Evolutionary conservation across 2,329 filamentous ascomycete genomes (phyloP).

Genomic region (Calonectria pauciramosa): DNA sequence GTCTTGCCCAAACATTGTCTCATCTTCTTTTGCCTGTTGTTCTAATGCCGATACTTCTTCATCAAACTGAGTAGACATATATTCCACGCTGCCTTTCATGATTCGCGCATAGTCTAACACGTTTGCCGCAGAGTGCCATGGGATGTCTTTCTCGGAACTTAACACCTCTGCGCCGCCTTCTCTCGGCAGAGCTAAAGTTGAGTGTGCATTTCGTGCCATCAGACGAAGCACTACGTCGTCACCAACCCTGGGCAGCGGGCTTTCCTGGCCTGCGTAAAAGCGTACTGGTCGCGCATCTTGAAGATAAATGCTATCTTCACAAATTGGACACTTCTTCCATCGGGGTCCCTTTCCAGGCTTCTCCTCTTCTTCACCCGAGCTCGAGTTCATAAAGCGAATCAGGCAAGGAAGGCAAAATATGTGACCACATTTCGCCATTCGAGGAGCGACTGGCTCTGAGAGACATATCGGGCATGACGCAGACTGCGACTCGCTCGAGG

Average conservation of each 20-base stretch:
- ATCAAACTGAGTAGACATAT: constrained; percentile 87
- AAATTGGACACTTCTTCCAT: constrained; percentile 97
- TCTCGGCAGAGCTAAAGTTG: constrained; percentile 87
- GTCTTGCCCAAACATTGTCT: constrained; percentile 91
- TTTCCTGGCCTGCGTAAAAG: constrained; percentile 92
- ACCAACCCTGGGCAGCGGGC: constrained; percentile 82
- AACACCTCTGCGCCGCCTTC: constrained; percentile 81
- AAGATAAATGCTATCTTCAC: constrained; percentile 93
- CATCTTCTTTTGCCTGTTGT: constrained; percentile 87
- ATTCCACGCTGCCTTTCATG: constrained; percentile 93
- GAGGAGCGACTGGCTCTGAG: constrained; percentile 90
- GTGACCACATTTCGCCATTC: constrained; percentile 97
- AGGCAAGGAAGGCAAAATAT: constrained; percentile 96
- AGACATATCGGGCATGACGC: constrained; percentile 96
- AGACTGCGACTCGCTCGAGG: constrained; percentile 88
- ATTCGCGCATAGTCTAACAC: constrained; percentile 95
- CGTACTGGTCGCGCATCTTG: constrained; percentile 90
- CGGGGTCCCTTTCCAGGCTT: constrained; percentile 77
- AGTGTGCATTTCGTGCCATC: constrained; percentile 83
- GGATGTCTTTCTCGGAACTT: constrained; percentile 80
- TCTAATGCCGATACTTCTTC: constrained; percentile 81
- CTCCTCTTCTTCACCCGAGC: constrained; percentile 77
- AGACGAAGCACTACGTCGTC: constrained; percentile 91
- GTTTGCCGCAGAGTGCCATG: constrained; percentile 95
- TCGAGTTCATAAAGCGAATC: constrained; percentile 94